phyloP scores from a whole-genome alignment of 1,284 basidiomycete genomes.

The Trichosporon coremiiforme region DNA sequence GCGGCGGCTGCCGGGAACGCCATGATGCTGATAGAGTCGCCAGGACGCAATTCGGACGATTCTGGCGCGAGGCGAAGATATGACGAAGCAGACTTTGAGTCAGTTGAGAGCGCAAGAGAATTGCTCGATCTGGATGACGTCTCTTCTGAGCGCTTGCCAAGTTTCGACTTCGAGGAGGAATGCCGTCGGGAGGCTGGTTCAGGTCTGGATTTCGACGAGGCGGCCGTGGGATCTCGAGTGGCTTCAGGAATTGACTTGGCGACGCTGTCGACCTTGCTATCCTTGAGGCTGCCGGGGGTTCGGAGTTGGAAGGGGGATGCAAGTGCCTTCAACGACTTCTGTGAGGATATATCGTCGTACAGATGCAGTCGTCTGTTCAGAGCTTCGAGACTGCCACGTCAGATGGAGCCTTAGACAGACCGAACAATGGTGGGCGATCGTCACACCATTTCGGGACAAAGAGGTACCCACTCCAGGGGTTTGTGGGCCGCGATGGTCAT shows the following conservation, averaged over 20 bases:
- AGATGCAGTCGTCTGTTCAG: not conserved
- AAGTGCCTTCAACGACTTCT: not conserved
- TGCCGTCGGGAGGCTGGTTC: not conserved
- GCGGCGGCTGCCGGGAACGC: not conserved
- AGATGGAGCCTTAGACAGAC: not conserved
- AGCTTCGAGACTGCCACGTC: slow-evolving; percentile 1
- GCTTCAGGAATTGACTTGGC: not conserved
- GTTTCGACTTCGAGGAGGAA: not conserved
- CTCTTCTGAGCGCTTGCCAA: not conserved
- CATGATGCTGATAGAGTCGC: slow-evolving; percentile 14
- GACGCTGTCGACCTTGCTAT: not conserved
- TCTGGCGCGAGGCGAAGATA: not conserved
- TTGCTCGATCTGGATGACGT: not conserved
- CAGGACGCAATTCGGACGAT: slow-evolving; percentile 9
- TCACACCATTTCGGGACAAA: not conserved
- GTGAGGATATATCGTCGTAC: slow-evolving; percentile 7
- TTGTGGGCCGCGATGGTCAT: not conserved
- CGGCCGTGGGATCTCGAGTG: not conserved
- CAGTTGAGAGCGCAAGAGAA: not conserved
- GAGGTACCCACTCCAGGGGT: slow-evolving; percentile 1
- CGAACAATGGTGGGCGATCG: not conserved
- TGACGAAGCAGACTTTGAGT: not conserved
- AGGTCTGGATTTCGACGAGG: not conserved
- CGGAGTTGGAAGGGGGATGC: slow-evolving; percentile 2
- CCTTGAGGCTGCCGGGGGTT: not conserved